phyloP scores from a whole-genome alignment of 169 alveolate species.

The Eimeria sp. region DNA sequence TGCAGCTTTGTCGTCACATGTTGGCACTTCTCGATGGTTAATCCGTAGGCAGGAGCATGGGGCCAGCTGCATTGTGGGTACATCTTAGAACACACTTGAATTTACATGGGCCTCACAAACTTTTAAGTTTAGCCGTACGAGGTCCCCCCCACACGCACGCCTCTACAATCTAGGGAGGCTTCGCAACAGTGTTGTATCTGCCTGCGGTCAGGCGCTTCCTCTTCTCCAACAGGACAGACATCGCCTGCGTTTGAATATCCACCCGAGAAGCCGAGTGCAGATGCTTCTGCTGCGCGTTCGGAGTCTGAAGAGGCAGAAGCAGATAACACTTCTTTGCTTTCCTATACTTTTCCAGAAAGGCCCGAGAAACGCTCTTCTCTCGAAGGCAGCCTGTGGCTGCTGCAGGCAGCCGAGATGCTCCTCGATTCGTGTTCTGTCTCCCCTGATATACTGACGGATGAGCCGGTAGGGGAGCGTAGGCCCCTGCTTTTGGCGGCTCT shows the following conservation, averaged over 20 bases:
- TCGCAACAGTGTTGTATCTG: background rate
- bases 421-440: slow-evolving; percentile 1
- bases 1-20: background rate
- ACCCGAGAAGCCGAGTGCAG: background rate
- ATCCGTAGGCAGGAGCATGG: too few relatives aligned
- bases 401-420: slow-evolving; percentile 65
- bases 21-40: background rate
- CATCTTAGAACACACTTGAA: background rate
- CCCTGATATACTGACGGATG: slow-evolving; percentile 59
- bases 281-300: background rate
- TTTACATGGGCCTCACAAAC: background rate
- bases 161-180: background rate
- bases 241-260: background rate
- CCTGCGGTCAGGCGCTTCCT: background rate
- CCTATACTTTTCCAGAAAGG: background rate
- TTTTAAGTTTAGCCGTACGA: too few relatives aligned
- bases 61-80: background rate
- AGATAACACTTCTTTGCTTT: background rate
- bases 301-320: background rate
- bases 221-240: background rate
- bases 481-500: slow-evolving; percentile 48
- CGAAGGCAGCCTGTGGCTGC: slow-evolving; percentile 40
- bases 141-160: background rate
- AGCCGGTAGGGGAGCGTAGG: slow-evolving; percentile 52
- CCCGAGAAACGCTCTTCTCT: background rate